Base-by-base conservation (phyloP, 139 green algal genomes). In the Tetraselmis striata region DNA sequence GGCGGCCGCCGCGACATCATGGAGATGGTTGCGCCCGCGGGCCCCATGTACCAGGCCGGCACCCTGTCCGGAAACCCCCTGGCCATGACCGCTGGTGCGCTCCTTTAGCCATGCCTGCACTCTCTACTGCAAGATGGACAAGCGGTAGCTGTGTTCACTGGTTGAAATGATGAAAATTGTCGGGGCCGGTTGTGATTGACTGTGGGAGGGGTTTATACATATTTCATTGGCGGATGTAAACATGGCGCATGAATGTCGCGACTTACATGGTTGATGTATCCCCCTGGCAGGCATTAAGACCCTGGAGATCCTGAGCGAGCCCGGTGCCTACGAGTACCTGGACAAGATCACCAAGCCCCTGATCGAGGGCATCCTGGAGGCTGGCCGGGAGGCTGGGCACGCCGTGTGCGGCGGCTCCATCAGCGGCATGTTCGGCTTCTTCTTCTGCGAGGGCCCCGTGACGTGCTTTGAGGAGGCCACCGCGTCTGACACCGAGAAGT, bases 371-470 rank as follows among this genome's bases (percentile, higher is more conserved):
- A 92, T 99, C 77, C 76, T 98, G 75, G 88, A 92, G 1, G 95
- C 93, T 23, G 97, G 84, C 79, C 87, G 87, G 59, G 95, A 96
- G 83, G 88, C 91, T 2, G 97, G 97, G 32, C 95, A 99, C 83
- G 92, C 90, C 2, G 89, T 98, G 83, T 94, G 86, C 81, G 97
- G 94, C 29, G 90, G 93, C 59, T 89, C 91, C 94, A 99, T 99
- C 90, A 91, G 81, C 79, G 96, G 91, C 85, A 99, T 99, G 97
- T 99, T 99, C 88, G 97, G 97, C 80, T 98, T 99, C 90, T 99
- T 99, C 94, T 99, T 99, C 93, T 94, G 87, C 81, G 90, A 96
- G 81, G 95, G 94, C 30, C 96, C 96, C 27, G 90, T 99, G 29
- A 90, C 77, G 26, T 92, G 79, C 84, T 98, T 96, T 85, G 92